Percentiles rank a stretch among this genome's conserved stretches.
phyloP scores from a whole-genome alignment of 352 stramenopile species.

The Blastocystis sp. region DNA sequence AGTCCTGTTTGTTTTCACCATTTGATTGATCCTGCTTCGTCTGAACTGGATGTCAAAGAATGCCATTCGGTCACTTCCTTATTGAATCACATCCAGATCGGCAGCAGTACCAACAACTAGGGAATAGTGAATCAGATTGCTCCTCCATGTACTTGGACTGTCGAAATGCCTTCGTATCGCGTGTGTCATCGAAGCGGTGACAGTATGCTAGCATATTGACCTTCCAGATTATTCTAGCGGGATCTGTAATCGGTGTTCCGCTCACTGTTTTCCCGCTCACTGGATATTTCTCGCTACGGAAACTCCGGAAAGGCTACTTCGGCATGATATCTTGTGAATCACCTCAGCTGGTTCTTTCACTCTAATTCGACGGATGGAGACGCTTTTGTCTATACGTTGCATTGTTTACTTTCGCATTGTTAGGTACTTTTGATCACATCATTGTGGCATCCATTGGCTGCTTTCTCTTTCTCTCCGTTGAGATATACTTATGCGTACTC shows the following conservation, averaged over 20 bases:
- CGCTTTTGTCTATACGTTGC: not conserved
- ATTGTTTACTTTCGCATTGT: conserved; percentile 16
- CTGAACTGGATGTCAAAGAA: not conserved
- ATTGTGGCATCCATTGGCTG: not conserved
- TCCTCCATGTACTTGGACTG: too few relatives aligned
- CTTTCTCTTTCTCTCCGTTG: not conserved
- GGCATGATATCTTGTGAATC: not conserved
- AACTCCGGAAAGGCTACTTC: not conserved
- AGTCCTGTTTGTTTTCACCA: not conserved
- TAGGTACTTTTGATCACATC: conserved; percentile 11
- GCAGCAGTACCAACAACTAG: not conserved
- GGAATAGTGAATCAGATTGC: too few relatives aligned
- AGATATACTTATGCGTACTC: not conserved
- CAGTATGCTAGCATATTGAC: not conserved
- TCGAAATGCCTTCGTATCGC: not conserved
- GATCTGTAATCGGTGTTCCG: not conserved
- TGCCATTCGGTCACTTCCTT: not conserved
- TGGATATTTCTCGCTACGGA: not conserved
- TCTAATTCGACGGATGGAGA: conserved; percentile 1
- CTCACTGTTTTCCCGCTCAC: not conserved
- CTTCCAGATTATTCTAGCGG: not conserved
- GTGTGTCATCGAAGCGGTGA: not conserved
- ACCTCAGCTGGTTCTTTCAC: not conserved
- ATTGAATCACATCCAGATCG: not conserved
- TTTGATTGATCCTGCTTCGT: not conserved